A percentile compares a stretch with the other conserved stretches of the same genome.
phyloP scores from a whole-genome alignment of 768 basidiomycete genomes.

The Clitopilus passeckerianus region DNA sequence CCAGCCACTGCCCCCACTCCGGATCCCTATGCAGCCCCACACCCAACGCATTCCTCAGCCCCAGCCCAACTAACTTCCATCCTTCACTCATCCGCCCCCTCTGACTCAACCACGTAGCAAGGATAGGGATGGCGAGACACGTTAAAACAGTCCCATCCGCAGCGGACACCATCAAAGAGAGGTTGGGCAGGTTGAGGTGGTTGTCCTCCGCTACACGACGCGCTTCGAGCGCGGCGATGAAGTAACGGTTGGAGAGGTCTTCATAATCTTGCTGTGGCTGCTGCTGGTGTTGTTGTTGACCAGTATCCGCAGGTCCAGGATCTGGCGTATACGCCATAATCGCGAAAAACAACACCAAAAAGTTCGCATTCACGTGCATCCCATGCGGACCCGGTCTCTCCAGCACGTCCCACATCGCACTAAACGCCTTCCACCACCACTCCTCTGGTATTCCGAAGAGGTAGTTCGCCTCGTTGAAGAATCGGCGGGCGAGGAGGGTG shows the following conservation, averaged over 20 bases:
- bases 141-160: constrained; percentile 42
- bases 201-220: constrained; percentile 42
- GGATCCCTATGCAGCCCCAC: constrained; percentile 42
- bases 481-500: constrained; percentile 29
- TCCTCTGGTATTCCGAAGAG: constrained; percentile 44
- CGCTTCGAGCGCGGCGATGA: constrained; percentile 39
- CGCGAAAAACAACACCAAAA: constrained; percentile 46
- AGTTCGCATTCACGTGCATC: constrained; percentile 42
- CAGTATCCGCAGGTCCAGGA: too few relatives aligned
- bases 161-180: constrained; percentile 30
- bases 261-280: constrained; percentile 3
- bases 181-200: constrained; percentile 27
- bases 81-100: constrained; percentile 45
- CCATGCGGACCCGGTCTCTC: constrained; percentile 22
- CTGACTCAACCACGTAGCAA: constrained; percentile 40
- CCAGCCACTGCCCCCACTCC: constrained; percentile 33
- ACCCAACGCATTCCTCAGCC: constrained; percentile 32
- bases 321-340: constrained; percentile 38
- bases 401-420: constrained; percentile 42
- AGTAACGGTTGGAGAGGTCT: constrained; percentile 21
- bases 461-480: constrained; percentile 45
- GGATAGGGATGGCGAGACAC: constrained; percentile 40
- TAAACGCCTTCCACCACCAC: constrained; percentile 39
- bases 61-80: constrained; percentile 40
- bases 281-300: neutral